Evolutionary conservation across 179 eudicot species (phyloP).

Genomic region (Corrigiola litoralis): DNA sequence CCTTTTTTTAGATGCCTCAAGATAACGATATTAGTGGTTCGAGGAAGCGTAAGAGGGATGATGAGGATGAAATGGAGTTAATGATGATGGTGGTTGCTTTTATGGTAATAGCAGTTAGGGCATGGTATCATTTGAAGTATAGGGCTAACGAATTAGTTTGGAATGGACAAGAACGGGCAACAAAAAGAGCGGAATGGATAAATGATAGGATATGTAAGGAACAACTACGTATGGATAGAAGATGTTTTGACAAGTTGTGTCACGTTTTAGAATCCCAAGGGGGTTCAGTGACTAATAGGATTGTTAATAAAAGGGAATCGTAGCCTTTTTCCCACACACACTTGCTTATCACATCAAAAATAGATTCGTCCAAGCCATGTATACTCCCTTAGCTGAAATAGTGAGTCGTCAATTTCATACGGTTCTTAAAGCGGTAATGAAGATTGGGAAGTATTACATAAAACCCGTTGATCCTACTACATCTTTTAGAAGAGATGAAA

Average conservation of each 20-base stretch:
- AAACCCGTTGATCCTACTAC: not conserved
- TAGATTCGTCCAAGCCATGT: not conserved
- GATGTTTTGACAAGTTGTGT: not conserved
- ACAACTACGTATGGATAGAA: not conserved
- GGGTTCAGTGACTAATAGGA: not conserved
- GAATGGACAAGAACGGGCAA: no score
- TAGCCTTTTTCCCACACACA: not conserved
- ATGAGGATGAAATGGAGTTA: no score
- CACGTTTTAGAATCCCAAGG: not conserved
- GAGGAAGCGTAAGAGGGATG: no score
- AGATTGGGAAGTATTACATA: not conserved
- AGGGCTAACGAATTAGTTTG: no score
- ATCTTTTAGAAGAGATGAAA: not conserved
- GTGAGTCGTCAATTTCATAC: conserved; percentile 6
- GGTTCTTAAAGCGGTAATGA: not conserved
- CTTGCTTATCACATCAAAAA: not conserved
- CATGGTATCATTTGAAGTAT: no score
- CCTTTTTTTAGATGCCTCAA: no score
- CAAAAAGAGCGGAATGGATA: no score
- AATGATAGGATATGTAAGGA: no score
- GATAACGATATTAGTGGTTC: no score
- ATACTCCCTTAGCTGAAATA: not conserved
- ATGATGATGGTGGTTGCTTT: no score
- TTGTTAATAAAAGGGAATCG: not conserved
- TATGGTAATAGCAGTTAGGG: no score